Conservation (phyloP, 2,329 filamentous ascomycete genomes). For the Phaeosphaeria sp. region DNA sequence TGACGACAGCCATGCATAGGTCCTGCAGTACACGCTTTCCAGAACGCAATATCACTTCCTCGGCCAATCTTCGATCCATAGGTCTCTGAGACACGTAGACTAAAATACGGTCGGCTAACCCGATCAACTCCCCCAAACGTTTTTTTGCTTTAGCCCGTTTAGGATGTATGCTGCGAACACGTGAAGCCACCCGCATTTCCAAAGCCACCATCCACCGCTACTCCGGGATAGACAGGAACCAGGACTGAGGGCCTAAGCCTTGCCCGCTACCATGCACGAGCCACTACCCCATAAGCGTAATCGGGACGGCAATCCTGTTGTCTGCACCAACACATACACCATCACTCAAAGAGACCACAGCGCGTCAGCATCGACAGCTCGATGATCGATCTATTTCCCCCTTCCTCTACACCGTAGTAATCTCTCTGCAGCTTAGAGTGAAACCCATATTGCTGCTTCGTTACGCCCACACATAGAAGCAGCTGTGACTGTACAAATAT, state of each 20-base stretch:
- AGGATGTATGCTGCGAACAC: slow-evolving; percentile 29
- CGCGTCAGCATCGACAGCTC: neutral
- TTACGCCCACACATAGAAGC: neutral
- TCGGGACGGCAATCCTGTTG: slow-evolving; percentile 10
- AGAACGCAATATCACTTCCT: neutral
- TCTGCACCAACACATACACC: slow-evolving; percentile 8
- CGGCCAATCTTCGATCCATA: neutral
- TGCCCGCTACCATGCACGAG: slow-evolving; percentile 7
- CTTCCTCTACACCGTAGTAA: neutral
- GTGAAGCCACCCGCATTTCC: slow-evolving; percentile 15
- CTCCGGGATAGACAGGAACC: slow-evolving; percentile 12
- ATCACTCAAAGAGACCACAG: neutral
- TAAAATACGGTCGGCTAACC: neutral
- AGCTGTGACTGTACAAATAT: slow-evolving; percentile 15
- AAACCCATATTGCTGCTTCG: neutral
- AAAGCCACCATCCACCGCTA: slow-evolving; percentile 16
- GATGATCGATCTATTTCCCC: neutral
- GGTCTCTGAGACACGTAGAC: neutral
- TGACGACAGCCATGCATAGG: neutral
- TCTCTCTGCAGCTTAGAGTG: neutral
- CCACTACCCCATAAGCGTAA: slow-evolving; percentile 12
- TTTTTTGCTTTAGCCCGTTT: slow-evolving; percentile 13
- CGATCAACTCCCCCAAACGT: neutral
- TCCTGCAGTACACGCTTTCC: neutral
- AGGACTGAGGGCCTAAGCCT: slow-evolving; percentile 17